A percentile compares a stretch with the other conserved stretches of the same genome.
These are phyloP conservation scores for Aspergillus sparsus DNA, from an alignment of 495 filamentous ascomycete genomes.

Conservation along the genomic window DNA sequence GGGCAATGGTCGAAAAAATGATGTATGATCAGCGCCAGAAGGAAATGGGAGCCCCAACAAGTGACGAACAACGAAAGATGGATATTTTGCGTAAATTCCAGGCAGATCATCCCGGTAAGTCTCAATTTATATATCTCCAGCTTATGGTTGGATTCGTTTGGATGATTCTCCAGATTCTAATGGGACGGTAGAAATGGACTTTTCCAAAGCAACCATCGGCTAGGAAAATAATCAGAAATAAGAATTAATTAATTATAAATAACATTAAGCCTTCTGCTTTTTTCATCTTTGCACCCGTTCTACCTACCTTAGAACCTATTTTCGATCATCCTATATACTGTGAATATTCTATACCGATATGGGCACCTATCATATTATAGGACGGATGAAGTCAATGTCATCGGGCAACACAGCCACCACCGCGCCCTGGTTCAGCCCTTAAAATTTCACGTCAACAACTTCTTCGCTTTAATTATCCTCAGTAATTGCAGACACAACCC, in stretches of 20 bases:
- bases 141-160: not conserved
- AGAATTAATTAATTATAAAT: no score
- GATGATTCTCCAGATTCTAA: slow-evolving; percentile 20
- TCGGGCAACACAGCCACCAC: slow-evolving; percentile 4
- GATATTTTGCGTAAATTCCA: slow-evolving; percentile 94
- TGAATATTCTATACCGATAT: not conserved
- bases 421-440: not conserved
- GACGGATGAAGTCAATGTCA: not conserved
- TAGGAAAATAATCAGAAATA: slow-evolving; percentile 7
- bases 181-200: slow-evolving; percentile 46
- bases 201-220: slow-evolving; percentile 51
- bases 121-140: slow-evolving; percentile 37
- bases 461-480: no score
- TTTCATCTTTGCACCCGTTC: no score
- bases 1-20: slow-evolving; percentile 99
- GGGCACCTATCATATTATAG: no score
- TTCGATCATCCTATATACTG: not conserved
- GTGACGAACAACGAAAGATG: slow-evolving; percentile 89
- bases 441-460: not conserved
- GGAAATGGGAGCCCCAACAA: slow-evolving; percentile 83
- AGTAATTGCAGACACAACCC: no score
- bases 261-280: no score
- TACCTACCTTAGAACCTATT: not conserved
- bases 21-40: slow-evolving; percentile 99
- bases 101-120: slow-evolving; percentile 83